A percentile compares a stretch with the other conserved stretches of the same genome.
Conservation (phyloP, 2,329 filamentous ascomycete species). For the Diaporthe capsici region DNA sequence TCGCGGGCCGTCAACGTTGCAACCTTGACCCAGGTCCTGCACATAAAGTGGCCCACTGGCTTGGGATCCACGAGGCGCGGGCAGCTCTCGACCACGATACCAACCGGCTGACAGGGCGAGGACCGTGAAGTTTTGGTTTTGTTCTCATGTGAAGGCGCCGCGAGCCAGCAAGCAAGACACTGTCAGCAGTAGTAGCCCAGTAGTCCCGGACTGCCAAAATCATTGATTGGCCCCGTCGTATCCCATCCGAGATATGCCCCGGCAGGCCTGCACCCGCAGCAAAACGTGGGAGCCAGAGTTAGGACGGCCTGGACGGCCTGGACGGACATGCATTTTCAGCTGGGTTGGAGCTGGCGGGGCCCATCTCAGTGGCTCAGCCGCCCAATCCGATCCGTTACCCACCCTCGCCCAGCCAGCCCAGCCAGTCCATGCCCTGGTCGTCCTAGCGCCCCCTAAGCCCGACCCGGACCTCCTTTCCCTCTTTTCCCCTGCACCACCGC, state of each 20-base stretch:
- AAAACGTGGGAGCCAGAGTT: constrained; percentile 30
- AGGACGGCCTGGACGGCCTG: constrained; percentile 4
- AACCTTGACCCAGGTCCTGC: constrained; percentile 20
- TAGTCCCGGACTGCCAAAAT: not conserved
- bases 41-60: not conserved
- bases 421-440: constrained; percentile 12
- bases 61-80: constrained; percentile 10
- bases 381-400: constrained; percentile 31
- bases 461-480: constrained; percentile 21
- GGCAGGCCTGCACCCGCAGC: constrained; percentile 7
- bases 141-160: not conserved
- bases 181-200: not conserved
- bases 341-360: constrained; percentile 8
- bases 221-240: constrained; percentile 3
- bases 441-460: constrained; percentile 28
- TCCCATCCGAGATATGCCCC: constrained; percentile 10
- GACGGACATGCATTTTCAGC: constrained; percentile 4
- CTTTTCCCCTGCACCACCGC: not conserved
- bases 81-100: not conserved
- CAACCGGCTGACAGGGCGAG: not conserved
- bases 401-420: constrained; percentile 16
- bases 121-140: not conserved
- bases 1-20: constrained; percentile 4
- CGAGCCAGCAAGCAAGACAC: not conserved
- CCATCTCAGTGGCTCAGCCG: constrained; percentile 34